Conservation (phyloP, 2,329 filamentous ascomycete genomes). For the Plectosphaerella sp. region DNA sequence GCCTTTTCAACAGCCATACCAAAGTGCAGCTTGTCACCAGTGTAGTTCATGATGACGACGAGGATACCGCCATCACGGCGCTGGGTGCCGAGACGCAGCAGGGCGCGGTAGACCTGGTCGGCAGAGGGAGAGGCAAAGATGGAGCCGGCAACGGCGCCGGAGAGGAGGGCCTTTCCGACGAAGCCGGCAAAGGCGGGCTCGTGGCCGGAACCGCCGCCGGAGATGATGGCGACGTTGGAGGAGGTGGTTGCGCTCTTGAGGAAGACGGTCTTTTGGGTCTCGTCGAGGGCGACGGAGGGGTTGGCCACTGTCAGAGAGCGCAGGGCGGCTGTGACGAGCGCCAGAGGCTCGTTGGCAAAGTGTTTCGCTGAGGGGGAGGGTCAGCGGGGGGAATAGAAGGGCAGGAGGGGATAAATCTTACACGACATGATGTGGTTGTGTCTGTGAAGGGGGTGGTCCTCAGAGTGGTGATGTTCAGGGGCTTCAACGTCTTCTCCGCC, state of each 20-base stretch:
- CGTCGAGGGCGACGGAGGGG: conserved; percentile 19
- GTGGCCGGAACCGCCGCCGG: conserved; percentile 53
- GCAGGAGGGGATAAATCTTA: background rate
- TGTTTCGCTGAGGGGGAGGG: conserved; percentile 12
- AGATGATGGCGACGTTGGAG: conserved; percentile 23
- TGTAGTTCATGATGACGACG: conserved; percentile 96
- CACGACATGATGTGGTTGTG: background rate
- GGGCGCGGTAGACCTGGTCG: conserved; percentile 59
- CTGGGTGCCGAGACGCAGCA: conserved; percentile 63
- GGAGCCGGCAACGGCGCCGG: conserved; percentile 73
- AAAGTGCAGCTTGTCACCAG: conserved; percentile 85
- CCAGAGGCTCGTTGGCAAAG: conserved; percentile 14
- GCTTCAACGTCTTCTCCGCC: background rate
- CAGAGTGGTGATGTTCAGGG: background rate
- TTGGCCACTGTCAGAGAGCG: conserved; percentile 20
- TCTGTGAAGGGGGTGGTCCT: no score
- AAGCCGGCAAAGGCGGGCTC: conserved; percentile 76
- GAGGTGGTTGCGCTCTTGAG: conserved; percentile 3
- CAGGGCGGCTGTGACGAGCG: conserved; percentile 17
- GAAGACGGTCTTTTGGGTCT: conserved; percentile 19
- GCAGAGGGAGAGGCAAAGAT: conserved; percentile 74
- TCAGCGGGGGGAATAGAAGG: background rate
- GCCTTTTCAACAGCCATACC: conserved; percentile 93
- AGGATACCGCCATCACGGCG: conserved; percentile 59
- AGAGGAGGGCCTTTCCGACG: conserved; percentile 69